Base-by-base conservation (phyloP, 768 basidiomycete species). In the Mycena metata region DNA sequence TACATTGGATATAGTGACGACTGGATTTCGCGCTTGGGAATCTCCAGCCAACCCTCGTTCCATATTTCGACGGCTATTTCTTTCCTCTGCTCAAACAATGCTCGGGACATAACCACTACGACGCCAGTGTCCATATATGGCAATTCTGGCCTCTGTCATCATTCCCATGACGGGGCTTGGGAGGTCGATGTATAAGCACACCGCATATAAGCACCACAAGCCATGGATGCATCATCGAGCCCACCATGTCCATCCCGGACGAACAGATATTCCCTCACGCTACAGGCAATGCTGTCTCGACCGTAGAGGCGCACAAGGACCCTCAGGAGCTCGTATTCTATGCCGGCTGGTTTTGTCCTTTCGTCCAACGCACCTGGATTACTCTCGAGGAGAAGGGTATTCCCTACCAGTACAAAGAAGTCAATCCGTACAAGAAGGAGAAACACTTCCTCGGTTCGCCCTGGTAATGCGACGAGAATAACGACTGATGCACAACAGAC, bases 351-450 rank as follows among this genome's bases (percentile, higher is more conserved):
- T 90, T 90, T 76, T 89, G 88, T 69, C 89, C 88, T 0, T 89
- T 80, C 58, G 87, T 86, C 23, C 88, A 89, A 74, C 82, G 91
- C 12, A 80, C 81, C 15, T 92, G 91, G 91, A 88, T 92, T 58
- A 77, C 85, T 0, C 81, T 92, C 5, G 90, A 93, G 73, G 91
- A 91, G 74, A 86, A 83, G 60, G 85, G 85, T 0, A 86, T 92
- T 33, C 86, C 87, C 1, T 92, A 92, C 72, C 89, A 90, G 68
- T 91, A 90, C 75, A 84, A 85, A 66, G 89, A 91, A 74, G 84
- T 88, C 23, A 90, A 91, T 76, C 89, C 90, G 2, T 92, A 91
- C 81, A 89, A 89, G 78, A 91, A 91, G 71, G 88, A 88, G 72
- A 78, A 82, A 17, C 82, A 86, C 46, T 88, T 88, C 73, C 79